Base-by-base conservation (phyloP, 805 yeast genomes). In the Lipomyces yamanashiensis region DNA sequence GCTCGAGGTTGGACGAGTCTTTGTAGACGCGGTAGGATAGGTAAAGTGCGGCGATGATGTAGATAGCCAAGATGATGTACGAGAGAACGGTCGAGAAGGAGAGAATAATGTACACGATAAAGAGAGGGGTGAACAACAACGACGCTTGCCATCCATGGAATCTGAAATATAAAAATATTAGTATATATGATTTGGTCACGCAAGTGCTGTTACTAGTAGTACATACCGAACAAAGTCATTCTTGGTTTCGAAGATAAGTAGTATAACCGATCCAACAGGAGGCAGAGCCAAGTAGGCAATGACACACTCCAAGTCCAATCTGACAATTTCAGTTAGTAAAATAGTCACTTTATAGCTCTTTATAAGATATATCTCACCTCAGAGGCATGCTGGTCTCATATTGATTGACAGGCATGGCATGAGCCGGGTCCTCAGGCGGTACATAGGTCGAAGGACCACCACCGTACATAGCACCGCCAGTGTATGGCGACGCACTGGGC, bases 141-240 rank as follows among this genome's bases (percentile, higher is more conserved):
- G 68, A 64, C 13, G 69, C 69, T 50, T 66, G 69, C 69, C 69
- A 66, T 7, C 62, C 63, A 50, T 66, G 67, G 62, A 66, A 66
- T 37, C 68, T 65, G 36, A 19, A 50, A n/a, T n/a, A 43, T 2
- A 43, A 13, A 10, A 43, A 43, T 2, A 17, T 43, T 10, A 43
- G 48, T 2, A 43, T 43, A 45, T 45, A 13, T 19, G 28, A 28
- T 50, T 50, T 34, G 23, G 7, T 13, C 37, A 33, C 10, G 34
- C 39, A 17, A 37, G 7, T 28, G 28, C 28, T 34, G 34, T 9
- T 23, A 9, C 10, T 34, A 7, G 23, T 28, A n/a, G 8, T 10
- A 44, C 67, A 2, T 59, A 65, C 68, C 69, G 55, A 23, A 66
- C 62, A 43, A 53, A 66, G 52, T 66, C 69, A 59, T 62, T 66